These are phyloP conservation scores for Polytrichum formosum DNA, from an alignment of 225 moss, liverwort and hornwort genomes.

Conservation along the genomic window DNA sequence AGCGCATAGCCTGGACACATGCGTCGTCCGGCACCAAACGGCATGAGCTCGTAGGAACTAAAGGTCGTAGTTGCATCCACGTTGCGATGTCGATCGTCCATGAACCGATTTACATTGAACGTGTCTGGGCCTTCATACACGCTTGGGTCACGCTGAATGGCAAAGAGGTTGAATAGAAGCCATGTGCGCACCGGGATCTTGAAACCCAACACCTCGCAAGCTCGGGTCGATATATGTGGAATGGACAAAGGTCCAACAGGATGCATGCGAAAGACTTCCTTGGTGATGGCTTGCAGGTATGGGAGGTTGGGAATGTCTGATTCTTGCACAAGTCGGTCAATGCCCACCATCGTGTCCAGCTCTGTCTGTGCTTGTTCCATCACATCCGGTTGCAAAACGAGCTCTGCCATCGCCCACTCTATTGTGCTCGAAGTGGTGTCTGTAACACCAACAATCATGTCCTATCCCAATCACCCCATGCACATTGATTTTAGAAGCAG, in stretches of 20 bases:
- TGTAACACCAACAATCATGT: slow-evolving; percentile 45
- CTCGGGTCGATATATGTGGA: slow-evolving; percentile 27
- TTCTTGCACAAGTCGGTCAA: slow-evolving; percentile 33
- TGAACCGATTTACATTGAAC: slow-evolving; percentile 39
- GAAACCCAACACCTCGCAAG: slow-evolving; percentile 16
- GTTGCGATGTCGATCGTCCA: not conserved
- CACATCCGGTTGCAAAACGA: slow-evolving; percentile 10
- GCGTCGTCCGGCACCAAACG: slow-evolving; percentile 12
- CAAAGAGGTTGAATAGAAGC: slow-evolving; percentile 35
- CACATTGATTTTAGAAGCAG: too few species aligned
- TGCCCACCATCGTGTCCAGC: slow-evolving; percentile 42
- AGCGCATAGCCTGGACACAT: slow-evolving; percentile 5
- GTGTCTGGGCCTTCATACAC: slow-evolving; percentile 16
- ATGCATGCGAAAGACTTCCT: slow-evolving; percentile 48
- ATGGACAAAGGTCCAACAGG: slow-evolving; percentile 31
- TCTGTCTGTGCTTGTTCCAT: slow-evolving; percentile 31
- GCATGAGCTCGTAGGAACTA: slow-evolving; percentile 9
- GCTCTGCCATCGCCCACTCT: too few species aligned
- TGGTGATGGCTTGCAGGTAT: slow-evolving; percentile 17
- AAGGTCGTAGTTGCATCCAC: slow-evolving; percentile 11
- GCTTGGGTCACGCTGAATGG: slow-evolving; percentile 27
- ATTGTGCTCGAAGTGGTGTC: slow-evolving; percentile 39
- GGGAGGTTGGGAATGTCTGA: slow-evolving; percentile 13
- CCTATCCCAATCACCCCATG: slow-evolving; percentile 24
- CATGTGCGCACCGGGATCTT: slow-evolving; percentile 43